Conservation (phyloP, 768 basidiomycete genomes). For the Suillus subaureus region DNA sequence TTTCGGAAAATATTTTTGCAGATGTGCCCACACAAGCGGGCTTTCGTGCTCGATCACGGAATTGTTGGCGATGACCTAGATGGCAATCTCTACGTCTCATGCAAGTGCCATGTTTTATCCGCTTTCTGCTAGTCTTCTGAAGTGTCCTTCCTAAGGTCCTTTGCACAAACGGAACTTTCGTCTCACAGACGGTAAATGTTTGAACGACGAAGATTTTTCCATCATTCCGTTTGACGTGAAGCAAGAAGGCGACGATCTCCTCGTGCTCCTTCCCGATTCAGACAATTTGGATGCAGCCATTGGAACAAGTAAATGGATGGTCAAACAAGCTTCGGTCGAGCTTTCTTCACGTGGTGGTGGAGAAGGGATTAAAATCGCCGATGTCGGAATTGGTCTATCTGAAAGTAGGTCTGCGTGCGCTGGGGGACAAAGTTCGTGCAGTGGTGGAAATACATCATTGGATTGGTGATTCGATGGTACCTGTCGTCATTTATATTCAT, state of each 20-base stretch:
- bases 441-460: constrained; percentile 13
- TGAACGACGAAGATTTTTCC: constrained; percentile 59
- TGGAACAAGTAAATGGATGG: constrained; percentile 66
- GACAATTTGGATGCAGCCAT: constrained; percentile 61
- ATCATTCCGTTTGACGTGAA: constrained; percentile 65
- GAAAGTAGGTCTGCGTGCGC: constrained; percentile 11
- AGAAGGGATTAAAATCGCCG: constrained; percentile 40
- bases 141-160: constrained; percentile 42
- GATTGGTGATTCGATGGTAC: constrained; percentile 12
- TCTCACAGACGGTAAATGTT: constrained; percentile 55
- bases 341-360: constrained; percentile 31
- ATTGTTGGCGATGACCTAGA: constrained; percentile 65
- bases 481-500: background rate
- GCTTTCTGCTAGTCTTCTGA: background rate
- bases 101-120: constrained; percentile 35
- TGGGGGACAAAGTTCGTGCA: constrained; percentile 1
- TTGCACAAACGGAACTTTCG: constrained; percentile 70
- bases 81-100: constrained; percentile 52
- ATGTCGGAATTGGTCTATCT: constrained; percentile 7
- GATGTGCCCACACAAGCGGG: constrained; percentile 55
- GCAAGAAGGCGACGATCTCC: constrained; percentile 44
- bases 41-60: constrained; percentile 72
- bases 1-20: constrained; percentile 11
- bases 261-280: constrained; percentile 53
- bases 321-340: constrained; percentile 52